Conservation (phyloP, 2,329 filamentous ascomycete species). For the Penicillium olsonii region DNA sequence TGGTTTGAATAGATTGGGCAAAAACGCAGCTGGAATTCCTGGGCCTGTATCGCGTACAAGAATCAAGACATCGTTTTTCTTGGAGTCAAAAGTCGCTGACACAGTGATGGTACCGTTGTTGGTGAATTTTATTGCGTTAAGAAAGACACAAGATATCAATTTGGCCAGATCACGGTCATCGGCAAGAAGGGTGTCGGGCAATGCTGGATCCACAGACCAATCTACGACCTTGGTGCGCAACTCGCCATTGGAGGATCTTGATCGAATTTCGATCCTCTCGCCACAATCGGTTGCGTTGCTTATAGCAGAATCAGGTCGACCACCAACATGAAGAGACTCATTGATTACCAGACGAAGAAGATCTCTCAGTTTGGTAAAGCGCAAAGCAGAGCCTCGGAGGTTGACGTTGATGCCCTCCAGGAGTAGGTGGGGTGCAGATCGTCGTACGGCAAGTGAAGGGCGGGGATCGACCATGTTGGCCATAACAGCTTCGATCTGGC, state of each 20-base stretch:
- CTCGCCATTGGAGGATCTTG: slow-evolving; percentile 47
- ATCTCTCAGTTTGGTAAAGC: slow-evolving; percentile 48
- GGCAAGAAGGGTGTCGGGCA: slow-evolving; percentile 52
- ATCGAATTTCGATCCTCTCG: slow-evolving; percentile 49
- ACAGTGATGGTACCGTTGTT: slow-evolving; percentile 63
- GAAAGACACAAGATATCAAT: slow-evolving; percentile 62
- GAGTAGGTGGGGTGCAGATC: slow-evolving; percentile 38
- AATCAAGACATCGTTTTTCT: slow-evolving; percentile 59
- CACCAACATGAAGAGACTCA: slow-evolving; percentile 50
- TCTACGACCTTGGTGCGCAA: slow-evolving; percentile 47
- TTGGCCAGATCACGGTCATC: slow-evolving; percentile 66
- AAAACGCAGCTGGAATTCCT: slow-evolving; percentile 67
- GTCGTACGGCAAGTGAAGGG: slow-evolving; percentile 38
- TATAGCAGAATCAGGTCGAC: slow-evolving; percentile 50
- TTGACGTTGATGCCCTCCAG: slow-evolving; percentile 41
- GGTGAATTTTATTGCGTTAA: slow-evolving; percentile 73
- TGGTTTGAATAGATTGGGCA: slow-evolving; percentile 68
- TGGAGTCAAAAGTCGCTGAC: slow-evolving; percentile 53
- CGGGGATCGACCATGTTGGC: slow-evolving; percentile 39
- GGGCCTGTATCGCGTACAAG: slow-evolving; percentile 67
- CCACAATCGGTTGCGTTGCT: slow-evolving; percentile 46
- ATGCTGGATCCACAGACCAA: slow-evolving; percentile 49
- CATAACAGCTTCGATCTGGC: slow-evolving; percentile 42
- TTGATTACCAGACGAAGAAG: slow-evolving; percentile 50
- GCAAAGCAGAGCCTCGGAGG: slow-evolving; percentile 36